Base-by-base conservation (phyloP, 805 yeast species). In the Phaffomyces opuntiae region DNA sequence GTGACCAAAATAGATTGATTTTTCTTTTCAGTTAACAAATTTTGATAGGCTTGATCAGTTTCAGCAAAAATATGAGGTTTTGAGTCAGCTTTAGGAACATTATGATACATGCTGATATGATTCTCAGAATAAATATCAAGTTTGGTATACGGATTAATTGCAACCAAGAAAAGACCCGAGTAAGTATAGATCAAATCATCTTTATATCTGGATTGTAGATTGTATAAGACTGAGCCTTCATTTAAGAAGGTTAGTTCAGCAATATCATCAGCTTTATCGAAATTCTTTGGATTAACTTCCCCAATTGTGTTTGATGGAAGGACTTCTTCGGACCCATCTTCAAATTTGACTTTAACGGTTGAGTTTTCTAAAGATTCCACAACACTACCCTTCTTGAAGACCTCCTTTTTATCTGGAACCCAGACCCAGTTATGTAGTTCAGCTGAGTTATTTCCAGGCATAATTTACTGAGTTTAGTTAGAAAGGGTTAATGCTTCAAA, bases 1-100 rank as follows among this genome's bases (percentile, higher is more conserved):
- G 99, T 93, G n/a, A 93, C 97, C 42, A 93, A 70, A 45, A 93
- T 88, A 12, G 95, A 82, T 67, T 93, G 99, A 63, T 90, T 84
- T 56, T 80, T 80, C 42, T 69, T 73, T 52, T 84, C 81, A 12
- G 74, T 70, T 12, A 87, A 67, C 61, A 93, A 68, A 56, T 82
- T 85, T 51, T 87, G 77, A 55, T 81, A 87, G 1, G 98, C 95
- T 40, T 80, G 79, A 57, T 93, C 96, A 0, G 96, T 85, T 29
- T 86, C 81, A 1, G 95, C 95, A 65, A 81, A 93, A 36, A 93
- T 89, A 62, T 93, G 99, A 1, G 99, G 99, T 39, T 78, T 78
- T 33, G 67, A 60, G 25, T 73, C 75, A 19, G 72, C 72, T 39
- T 64, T 70, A 48, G 64, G 66, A 45, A 57, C 60, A 11, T 67